A percentile compares a stretch with the other conserved stretches of the same genome.
phyloP scores from a whole-genome alignment of 345 rosid genomes.

The Brassica cretica region DNA sequence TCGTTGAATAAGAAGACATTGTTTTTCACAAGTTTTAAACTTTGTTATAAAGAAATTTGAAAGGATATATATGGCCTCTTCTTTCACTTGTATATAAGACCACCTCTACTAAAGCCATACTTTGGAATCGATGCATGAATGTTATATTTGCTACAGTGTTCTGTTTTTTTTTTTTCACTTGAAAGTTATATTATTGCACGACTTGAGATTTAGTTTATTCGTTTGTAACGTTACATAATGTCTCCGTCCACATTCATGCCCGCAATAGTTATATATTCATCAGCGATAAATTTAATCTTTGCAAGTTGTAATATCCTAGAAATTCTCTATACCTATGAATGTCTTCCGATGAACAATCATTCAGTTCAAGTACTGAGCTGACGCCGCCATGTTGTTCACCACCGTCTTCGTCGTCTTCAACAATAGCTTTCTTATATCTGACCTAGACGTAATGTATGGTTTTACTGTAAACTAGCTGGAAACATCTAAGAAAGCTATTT shows the following conservation, averaged over 20 bases:
- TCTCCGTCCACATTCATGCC: neutral
- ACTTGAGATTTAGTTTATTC: neutral
- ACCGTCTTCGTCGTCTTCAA: too few relatives aligned
- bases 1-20: neutral
- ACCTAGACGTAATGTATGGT: neutral
- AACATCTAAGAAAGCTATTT: neutral
- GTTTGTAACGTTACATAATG: neutral
- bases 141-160: neutral
- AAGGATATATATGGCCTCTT: neutral
- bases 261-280: neutral
- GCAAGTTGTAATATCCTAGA: too few relatives aligned
- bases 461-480: neutral
- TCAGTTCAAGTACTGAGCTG: too few relatives aligned
- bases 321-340: too few relatives aligned
- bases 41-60: neutral
- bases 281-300: neutral
- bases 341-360: too few relatives aligned
- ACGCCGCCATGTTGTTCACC: too few relatives aligned
- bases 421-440: too few relatives aligned
- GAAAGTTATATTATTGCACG: neutral
- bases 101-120: neutral
- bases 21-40: neutral
- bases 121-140: slow-evolving; percentile 6
- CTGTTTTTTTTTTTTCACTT: neutral
- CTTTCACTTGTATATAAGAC: slow-evolving; percentile 5